Base-by-base conservation (phyloP, 345 rosid genomes). In the Leavenworthia alabamica region DNA sequence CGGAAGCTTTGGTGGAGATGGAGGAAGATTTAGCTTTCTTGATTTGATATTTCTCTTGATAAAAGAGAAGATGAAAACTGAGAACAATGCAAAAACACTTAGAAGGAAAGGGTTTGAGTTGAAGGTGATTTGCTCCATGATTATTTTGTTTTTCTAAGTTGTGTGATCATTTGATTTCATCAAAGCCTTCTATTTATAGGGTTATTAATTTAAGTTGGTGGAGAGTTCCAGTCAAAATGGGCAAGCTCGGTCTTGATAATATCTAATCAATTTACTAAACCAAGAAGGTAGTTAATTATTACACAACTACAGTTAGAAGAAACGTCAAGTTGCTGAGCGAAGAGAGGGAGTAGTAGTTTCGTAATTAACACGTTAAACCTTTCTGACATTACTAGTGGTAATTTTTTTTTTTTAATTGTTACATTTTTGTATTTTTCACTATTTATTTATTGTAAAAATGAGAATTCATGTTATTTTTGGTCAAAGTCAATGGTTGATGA, bases 1-100 rank as follows among this genome's bases (percentile, higher is more conserved):
- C 2, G 73, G 73, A 13, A 59, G 32, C 32, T 41, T 68, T 28
- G 24, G 24, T 3, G 73, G 73, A 1, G 73, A 68, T 11, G 73
- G 73, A 49, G 73, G 73, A 29, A 74, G 47, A 10, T 62, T 61
- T 13, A 44, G 29, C 35, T 24, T 48, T 17, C 11, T 48, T 31
- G 56, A 49, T 48, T 35, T 62, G 41, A 44, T 27, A 4, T 56
- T 39, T 9, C 13, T 6, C 39, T 44, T 59, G 12, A 29, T 19
- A 11, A 59, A 2, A 15, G 4, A 4, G 20, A 59, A 59, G 51
- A 28, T 14, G 52, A 59, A 3, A 20, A 44, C 6, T 16, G 64
- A 41, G 19, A 59, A 12, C 52, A 59, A 29, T 7, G 40, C 41
- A 0, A 29, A 20, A 31, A 44, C 27, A 43, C 12, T 17, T 42